Evolutionary conservation across 495 filamentous ascomycete species (phyloP).

Genomic region (Lichina pygmaea): DNA sequence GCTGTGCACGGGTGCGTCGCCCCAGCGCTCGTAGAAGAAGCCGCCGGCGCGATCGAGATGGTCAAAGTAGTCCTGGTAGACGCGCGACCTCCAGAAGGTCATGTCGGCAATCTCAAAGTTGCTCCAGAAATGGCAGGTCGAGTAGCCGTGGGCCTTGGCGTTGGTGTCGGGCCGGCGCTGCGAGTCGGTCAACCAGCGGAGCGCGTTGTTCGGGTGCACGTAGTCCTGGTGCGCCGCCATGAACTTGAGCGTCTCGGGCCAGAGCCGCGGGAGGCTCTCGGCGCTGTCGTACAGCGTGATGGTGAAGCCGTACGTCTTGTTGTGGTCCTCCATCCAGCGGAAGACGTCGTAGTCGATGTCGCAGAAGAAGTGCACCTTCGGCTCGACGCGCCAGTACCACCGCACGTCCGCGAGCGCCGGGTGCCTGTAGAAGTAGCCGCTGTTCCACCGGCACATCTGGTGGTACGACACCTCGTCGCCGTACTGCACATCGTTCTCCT

Average conservation of each 20-base stretch:
- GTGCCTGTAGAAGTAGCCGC: constrained; percentile 91
- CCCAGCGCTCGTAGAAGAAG: constrained; percentile 99
- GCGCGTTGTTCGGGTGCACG: constrained; percentile 57
- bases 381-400: constrained; percentile 99
- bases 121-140: constrained; percentile 99
- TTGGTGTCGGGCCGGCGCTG: constrained; percentile 55
- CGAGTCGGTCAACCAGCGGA: constrained; percentile 64
- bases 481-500: constrained; percentile 74
- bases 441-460: constrained; percentile 99
- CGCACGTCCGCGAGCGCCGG: constrained; percentile 54
- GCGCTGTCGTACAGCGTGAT: constrained; percentile 93
- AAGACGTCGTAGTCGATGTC: constrained; percentile 98
- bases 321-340: constrained; percentile 88
- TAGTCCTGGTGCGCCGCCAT: constrained; percentile 61
- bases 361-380: constrained; percentile 98
- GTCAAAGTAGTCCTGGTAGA: constrained; percentile 89
- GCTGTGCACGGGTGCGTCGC: constrained; percentile 91
- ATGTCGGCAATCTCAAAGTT: constrained; percentile 98
- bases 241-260: constrained; percentile 85
- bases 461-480: constrained; percentile 73
- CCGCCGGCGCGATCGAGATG: constrained; percentile 82
- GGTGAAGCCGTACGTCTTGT: constrained; percentile 97
- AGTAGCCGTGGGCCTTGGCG: constrained; percentile 62
- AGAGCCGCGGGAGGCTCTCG: constrained; percentile 61
- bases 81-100: constrained; percentile 75